phyloP scores from a whole-genome alignment of 805 yeast genomes.

The Lachancea meyersii region DNA sequence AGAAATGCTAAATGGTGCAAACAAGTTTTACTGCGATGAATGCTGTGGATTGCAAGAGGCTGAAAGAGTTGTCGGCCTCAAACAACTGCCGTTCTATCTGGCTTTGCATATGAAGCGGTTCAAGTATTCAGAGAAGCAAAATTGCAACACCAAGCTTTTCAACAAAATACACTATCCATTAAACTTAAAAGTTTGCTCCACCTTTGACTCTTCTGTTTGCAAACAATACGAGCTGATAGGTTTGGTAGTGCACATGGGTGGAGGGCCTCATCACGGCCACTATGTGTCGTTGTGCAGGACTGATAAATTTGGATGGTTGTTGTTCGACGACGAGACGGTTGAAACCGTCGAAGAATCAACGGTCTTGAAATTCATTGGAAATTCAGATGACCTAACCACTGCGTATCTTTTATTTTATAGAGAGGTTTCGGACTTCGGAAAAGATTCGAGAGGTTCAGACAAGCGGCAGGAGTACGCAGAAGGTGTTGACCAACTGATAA shows the following conservation, averaged over 20 bases:
- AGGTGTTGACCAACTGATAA: conserved; percentile 20
- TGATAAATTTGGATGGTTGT: conserved; percentile 73
- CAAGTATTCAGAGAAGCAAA: conserved; percentile 79
- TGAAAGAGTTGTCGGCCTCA: conserved; percentile 77
- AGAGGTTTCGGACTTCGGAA: conserved; percentile 35
- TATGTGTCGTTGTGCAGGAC: conserved; percentile 83
- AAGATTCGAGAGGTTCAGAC: neutral
- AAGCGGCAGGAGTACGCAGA: conserved; percentile 12
- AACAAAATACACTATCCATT: conserved; percentile 79
- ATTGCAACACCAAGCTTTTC: conserved; percentile 77
- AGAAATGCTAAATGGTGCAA: conserved; percentile 78
- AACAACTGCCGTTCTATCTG: conserved; percentile 67
- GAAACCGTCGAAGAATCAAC: conserved; percentile 79
- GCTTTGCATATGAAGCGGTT: conserved; percentile 87
- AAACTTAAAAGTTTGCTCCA: conserved; percentile 56
- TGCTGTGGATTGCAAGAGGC: conserved; percentile 93
- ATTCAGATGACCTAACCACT: conserved; percentile 78
- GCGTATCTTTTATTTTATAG: conserved; percentile 86
- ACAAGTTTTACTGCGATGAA: conserved; percentile 87
- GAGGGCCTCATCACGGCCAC: conserved; percentile 97
- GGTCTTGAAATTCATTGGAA: conserved; percentile 83
- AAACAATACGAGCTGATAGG: conserved; percentile 75
- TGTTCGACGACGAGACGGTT: conserved; percentile 93
- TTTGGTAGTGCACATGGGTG: conserved; percentile 90
- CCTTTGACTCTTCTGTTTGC: conserved; percentile 35